A percentile compares a stretch with the other conserved stretches of the same genome.
Evolutionary conservation across 768 basidiomycete genomes (phyloP).

Genomic region (Suillus americanus): DNA sequence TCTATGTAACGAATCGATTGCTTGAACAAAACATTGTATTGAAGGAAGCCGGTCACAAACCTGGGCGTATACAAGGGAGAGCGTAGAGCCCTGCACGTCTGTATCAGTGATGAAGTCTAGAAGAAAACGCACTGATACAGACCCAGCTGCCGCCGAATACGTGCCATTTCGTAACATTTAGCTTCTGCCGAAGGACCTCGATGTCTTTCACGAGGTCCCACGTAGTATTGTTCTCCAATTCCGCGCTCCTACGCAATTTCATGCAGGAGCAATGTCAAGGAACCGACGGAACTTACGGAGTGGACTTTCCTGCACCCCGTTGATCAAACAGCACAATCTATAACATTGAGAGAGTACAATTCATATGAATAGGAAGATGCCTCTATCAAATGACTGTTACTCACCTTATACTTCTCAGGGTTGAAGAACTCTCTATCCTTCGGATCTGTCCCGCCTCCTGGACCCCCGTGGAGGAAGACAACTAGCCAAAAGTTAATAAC

Average conservation of each 20-base stretch:
- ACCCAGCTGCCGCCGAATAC: conserved; percentile 97
- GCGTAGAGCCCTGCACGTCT: conserved; percentile 69
- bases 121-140: conserved; percentile 12
- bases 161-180: conserved; percentile 84
- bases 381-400: conserved; percentile 2
- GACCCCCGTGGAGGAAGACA: conserved; percentile 83
- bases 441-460: conserved; percentile 72
- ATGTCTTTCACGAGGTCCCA: conserved; percentile 93
- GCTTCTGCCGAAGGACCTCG: conserved; percentile 74
- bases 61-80: conserved; percentile 85
- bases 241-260: conserved; percentile 57
- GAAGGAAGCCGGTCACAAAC: conserved; percentile 32
- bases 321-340: conserved; percentile 90
- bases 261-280: conserved; percentile 2
- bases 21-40: background rate
- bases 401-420: conserved; percentile 79
- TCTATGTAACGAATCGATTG: conserved; percentile 35
- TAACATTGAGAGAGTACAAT: background rate
- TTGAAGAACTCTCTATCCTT: conserved; percentile 81
- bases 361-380: conserved; percentile 1
- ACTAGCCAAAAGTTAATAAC: conserved; percentile 39
- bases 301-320: conserved; percentile 84
- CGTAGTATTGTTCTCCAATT: conserved; percentile 84
- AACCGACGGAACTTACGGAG: conserved; percentile 54
- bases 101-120: background rate